A percentile compares a stretch with the other conserved stretches of the same genome.
phyloP scores from a whole-genome alignment of 768 basidiomycete genomes.

The Tulasnella sp. region DNA sequence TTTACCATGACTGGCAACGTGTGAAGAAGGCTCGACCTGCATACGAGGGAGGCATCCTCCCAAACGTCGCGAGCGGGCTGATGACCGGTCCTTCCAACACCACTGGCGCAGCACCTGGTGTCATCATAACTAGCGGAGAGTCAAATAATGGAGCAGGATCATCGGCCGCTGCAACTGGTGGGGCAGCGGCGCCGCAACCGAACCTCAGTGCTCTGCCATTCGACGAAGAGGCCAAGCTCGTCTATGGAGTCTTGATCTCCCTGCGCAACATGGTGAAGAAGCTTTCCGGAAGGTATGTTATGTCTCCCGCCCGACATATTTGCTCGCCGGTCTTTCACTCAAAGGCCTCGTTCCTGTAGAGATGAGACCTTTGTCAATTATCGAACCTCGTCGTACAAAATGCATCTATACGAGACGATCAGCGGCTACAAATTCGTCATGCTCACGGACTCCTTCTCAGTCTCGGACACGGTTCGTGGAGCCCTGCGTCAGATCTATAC shows the following conservation, averaged over 20 bases:
- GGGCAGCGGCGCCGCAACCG: conserved; percentile 23
- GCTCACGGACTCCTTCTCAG: conserved; percentile 60
- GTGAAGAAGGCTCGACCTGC: conserved; percentile 63
- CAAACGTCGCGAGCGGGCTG: conserved; percentile 61
- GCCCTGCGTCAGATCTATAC: conserved; percentile 79
- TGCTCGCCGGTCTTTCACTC: too few species aligned
- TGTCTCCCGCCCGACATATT: conserved; percentile 19
- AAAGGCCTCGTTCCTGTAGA: conserved; percentile 31
- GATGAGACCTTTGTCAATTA: conserved; percentile 89
- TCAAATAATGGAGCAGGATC: neutral
- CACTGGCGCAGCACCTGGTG: conserved; percentile 49
- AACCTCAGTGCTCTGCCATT: conserved; percentile 64
- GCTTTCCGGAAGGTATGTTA: conserved; percentile 66
- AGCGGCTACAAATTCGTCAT: conserved; percentile 95
- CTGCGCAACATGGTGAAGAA: conserved; percentile 93
- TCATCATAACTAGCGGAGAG: conserved; percentile 44
- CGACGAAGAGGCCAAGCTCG: conserved; percentile 94
- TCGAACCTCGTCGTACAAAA: conserved; percentile 82
- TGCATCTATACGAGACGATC: conserved; percentile 84
- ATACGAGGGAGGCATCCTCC: conserved; percentile 52
- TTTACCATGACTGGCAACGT: conserved; percentile 93
- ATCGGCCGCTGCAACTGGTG: neutral
- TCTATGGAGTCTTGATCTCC: conserved; percentile 89
- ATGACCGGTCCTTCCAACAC: conserved; percentile 48
- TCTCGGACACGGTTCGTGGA: conserved; percentile 68